These are phyloP conservation scores for Ascomycota sp. DNA, from an alignment of 2,329 filamentous ascomycete species.

Conservation along the genomic window DNA sequence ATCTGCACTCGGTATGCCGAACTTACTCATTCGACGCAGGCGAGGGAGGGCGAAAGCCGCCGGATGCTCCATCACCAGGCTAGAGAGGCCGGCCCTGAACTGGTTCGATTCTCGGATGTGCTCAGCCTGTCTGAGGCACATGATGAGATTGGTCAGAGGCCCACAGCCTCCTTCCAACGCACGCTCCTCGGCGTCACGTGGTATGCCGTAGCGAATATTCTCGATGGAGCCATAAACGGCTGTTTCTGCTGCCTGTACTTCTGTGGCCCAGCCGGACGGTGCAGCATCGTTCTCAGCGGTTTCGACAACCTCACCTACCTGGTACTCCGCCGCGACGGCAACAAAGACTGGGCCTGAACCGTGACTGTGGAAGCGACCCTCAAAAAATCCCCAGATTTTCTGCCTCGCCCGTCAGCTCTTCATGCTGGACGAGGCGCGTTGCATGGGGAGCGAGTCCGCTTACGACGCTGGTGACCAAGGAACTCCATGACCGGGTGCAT, in stretches of 20 bases:
- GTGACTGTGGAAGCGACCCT: slow-evolving; percentile 3
- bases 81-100: slow-evolving; percentile 2
- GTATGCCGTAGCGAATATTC: slow-evolving; percentile 1
- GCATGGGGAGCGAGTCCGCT: too few species aligned
- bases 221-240: slow-evolving; percentile 3
- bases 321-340: slow-evolving; percentile 8
- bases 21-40: slow-evolving; percentile 8
- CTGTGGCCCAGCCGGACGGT: slow-evolving; percentile 3
- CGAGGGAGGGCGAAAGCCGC: slow-evolving; percentile 2
- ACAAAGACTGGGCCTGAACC: slow-evolving; percentile 8
- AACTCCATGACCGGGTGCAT: slow-evolving; percentile 6
- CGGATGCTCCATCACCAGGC: slow-evolving; percentile 3
- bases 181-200: background rate
- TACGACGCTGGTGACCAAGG: slow-evolving; percentile 8
- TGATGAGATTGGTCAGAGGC: slow-evolving; percentile 1
- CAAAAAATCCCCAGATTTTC: slow-evolving; percentile 10
- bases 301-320: slow-evolving; percentile 4
- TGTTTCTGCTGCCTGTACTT: slow-evolving; percentile 3
- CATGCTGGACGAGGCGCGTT: background rate
- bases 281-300: slow-evolving; percentile 2
- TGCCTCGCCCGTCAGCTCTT: slow-evolving; percentile 1
- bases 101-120: slow-evolving; percentile 4
- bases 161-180: background rate
- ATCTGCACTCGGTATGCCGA: background rate
- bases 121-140: slow-evolving; percentile 1